Conservation (phyloP, 140 eudicot genomes). For the Stevia rebaudiana region DNA sequence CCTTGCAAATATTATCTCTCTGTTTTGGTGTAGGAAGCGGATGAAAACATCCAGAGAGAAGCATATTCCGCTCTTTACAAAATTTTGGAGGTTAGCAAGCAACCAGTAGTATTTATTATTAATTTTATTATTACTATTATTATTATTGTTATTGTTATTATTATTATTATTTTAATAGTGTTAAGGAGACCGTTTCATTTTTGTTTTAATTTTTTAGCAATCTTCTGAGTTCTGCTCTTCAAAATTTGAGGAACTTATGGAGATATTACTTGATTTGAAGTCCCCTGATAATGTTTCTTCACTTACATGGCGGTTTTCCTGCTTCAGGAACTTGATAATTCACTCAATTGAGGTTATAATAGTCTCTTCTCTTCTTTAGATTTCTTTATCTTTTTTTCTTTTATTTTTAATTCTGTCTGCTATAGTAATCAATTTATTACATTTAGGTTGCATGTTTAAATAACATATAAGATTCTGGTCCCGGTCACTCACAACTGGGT, state of each 20-base stretch:
- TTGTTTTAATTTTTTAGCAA: conserved; percentile 42
- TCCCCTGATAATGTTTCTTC: conserved; percentile 46
- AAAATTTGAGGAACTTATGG: conserved; percentile 58
- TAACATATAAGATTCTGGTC: background rate
- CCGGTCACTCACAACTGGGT: background rate
- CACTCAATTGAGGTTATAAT: conserved; percentile 56
- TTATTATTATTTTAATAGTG: background rate
- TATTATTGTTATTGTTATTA: too few species aligned
- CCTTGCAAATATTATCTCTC: background rate
- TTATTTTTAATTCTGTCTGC: background rate
- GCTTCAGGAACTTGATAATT: conserved; percentile 59
- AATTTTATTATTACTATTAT: too few species aligned
- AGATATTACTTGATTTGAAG: conserved; percentile 59
- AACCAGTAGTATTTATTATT: background rate
- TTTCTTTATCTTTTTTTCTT: too few species aligned
- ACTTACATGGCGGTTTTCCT: conserved; percentile 55
- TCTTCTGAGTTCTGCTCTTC: conserved; percentile 68
- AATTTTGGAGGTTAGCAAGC: conserved; percentile 50
- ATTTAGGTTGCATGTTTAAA: background rate
- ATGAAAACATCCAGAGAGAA: conserved; percentile 47
- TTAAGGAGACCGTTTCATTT: conserved; percentile 3
- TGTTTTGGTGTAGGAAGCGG: conserved; percentile 46
- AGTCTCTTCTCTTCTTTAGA: background rate
- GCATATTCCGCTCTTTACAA: conserved; percentile 63
- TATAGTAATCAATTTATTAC: background rate